Evolutionary conservation across 345 rosid genomes (phyloP).

Genomic region (Citrus maxima): DNA sequence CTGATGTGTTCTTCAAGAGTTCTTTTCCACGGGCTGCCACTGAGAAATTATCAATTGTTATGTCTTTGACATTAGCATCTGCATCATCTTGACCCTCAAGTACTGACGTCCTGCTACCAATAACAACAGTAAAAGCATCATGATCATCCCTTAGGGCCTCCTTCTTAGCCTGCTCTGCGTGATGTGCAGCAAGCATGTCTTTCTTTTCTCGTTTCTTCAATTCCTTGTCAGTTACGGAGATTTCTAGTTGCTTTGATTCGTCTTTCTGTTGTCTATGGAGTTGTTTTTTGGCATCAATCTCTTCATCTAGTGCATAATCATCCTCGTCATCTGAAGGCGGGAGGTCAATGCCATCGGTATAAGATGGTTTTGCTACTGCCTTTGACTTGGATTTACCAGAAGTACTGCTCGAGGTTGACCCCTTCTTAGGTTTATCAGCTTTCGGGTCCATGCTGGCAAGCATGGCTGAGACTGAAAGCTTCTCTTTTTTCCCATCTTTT

Average conservation of each 20-base stretch:
- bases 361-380: conserved; percentile 51
- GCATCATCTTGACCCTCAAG: conserved; percentile 89
- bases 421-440: conserved; percentile 73
- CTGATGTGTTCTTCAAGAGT: conserved; percentile 77
- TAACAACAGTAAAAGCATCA: conserved; percentile 94
- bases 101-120: conserved; percentile 79
- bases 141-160: conserved; percentile 91
- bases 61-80: conserved; percentile 90
- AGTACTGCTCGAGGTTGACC: conserved; percentile 30
- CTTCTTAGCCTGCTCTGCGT: conserved; percentile 52
- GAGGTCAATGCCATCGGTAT: conserved; percentile 80
- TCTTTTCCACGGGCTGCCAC: conserved; percentile 95
- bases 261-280: conserved; percentile 45
- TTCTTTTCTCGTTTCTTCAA: conserved; percentile 80
- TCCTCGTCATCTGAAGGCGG: conserved; percentile 92
- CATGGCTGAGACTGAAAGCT: conserved; percentile 70
- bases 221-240: conserved; percentile 64
- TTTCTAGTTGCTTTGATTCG: conserved; percentile 50
- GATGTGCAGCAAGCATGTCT: conserved; percentile 54
- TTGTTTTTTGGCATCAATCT: conserved; percentile 24
- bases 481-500: conserved; percentile 62
- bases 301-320: conserved; percentile 39
- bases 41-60: conserved; percentile 78
- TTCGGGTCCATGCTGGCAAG: conserved; percentile 85
- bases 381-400: conserved; percentile 48